A percentile compares a stretch with the other conserved stretches of the same genome.
These are phyloP conservation scores for Dimargaris cristalligena DNA, from an alignment of 192 early-diverging fungal species.

Conservation along the genomic window DNA sequence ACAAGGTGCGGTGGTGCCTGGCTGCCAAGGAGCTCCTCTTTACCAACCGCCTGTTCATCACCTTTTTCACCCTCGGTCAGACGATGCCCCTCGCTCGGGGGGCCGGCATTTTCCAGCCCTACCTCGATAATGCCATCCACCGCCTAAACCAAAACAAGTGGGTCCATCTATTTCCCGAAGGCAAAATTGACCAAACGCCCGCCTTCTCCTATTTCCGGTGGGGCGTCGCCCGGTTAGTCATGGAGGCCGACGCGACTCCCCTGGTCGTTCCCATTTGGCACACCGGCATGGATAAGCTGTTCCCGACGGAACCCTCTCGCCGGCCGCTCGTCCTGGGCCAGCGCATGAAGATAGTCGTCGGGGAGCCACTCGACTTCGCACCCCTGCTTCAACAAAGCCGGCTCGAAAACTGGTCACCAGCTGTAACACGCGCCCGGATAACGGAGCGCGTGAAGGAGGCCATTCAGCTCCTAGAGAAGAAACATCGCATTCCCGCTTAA, in stretches of 20 bases:
- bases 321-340: neutral
- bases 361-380: neutral
- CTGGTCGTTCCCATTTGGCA: conserved; percentile 60
- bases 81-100: conserved; percentile 72
- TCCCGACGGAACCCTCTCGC: conserved; percentile 15
- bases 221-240: conserved; percentile 72
- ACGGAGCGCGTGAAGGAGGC: neutral
- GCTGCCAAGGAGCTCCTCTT: conserved; percentile 81
- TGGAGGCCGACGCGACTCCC: conserved; percentile 54
- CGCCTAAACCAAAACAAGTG: conserved; percentile 49
- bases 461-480: neutral
- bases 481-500: neutral
- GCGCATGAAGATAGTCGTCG: neutral
- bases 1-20: conserved; percentile 60
- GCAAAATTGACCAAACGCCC: conserved; percentile 42
- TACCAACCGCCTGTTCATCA: conserved; percentile 32
- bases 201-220: conserved; percentile 53
- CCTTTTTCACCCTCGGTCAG: conserved; percentile 63
- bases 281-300: conserved; percentile 25
- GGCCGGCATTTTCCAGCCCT: conserved; percentile 69
- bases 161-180: conserved; percentile 88
- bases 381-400: neutral
- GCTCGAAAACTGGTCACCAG: neutral
- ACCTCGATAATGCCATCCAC: conserved; percentile 57
- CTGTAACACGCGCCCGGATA: neutral